These are phyloP conservation scores for Gossypium mustelinum DNA, from an alignment of 345 rosid genomes.

Conservation along the genomic window DNA sequence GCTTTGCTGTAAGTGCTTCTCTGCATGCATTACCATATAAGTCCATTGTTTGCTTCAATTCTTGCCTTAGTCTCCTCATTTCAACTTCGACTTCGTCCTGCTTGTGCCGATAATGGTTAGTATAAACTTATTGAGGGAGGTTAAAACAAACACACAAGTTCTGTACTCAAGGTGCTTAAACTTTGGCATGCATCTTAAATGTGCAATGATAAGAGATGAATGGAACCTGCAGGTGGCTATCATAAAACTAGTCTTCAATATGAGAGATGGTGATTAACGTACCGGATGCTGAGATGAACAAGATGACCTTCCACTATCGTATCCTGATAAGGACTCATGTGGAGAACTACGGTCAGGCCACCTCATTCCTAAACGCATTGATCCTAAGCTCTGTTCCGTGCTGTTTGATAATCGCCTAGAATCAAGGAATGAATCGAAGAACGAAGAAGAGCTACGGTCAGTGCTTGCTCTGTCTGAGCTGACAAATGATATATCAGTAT, in stretches of 20 bases:
- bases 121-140: constrained; percentile 1
- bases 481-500: constrained; percentile 71
- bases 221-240: not conserved
- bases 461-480: constrained; percentile 84
- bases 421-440: constrained; percentile 48
- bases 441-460: constrained; percentile 37
- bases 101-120: not conserved
- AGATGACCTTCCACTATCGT: constrained; percentile 46
- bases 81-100: constrained; percentile 84
- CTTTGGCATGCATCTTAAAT: not conserved
- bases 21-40: constrained; percentile 79
- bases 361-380: constrained; percentile 46
- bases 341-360: constrained; percentile 34
- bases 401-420: constrained; percentile 42
- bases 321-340: constrained; percentile 41
- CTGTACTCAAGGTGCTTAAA: not conserved
- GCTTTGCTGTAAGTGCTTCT: constrained; percentile 77
- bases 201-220: not conserved
- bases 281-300: constrained; percentile 57
- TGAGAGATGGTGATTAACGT: constrained; percentile 8
- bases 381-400: constrained; percentile 60
- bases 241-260: not conserved
- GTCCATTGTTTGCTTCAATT: constrained; percentile 85
- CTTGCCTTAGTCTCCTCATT: constrained; percentile 72
- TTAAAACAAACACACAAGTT: not conserved